Evolutionary conservation across 495 filamentous ascomycete species (phyloP), one percentile per base, ranked within the genome.

Genomic region (Penicillium subrubescens): DNA sequence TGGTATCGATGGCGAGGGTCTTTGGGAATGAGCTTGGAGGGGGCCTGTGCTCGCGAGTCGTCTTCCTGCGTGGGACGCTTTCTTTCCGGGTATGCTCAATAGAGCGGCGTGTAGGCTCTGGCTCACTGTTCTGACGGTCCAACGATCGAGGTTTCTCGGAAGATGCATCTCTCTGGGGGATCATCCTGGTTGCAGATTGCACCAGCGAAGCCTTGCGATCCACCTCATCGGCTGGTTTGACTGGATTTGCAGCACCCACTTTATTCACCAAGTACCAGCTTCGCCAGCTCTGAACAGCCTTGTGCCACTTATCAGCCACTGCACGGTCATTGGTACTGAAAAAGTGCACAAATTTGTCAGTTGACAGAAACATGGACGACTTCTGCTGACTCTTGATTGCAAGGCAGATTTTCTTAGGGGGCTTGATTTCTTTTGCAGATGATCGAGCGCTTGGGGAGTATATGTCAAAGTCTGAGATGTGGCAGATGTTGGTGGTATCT

Each of bases 341-440:
- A 74, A 93, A 97, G 65, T 98, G 94, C 12, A 96, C 88, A 73
- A 91, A 99, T 61, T 93, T 93, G 27, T 91, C 87, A 0, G 88
- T 90, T 37, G 88, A 89, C 39, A 91, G 71, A 69, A 98, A 99
- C 71, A 97, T 88, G 37, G 84, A 89, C 6, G 89, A 88, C 68
- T 96, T 97, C 71, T 98, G 89, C 75, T 97, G 95, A 64, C 92
- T 96, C 73, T 97, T 97, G 67, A 99, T 83, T 4, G 92, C 94
- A 70, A 89, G 94, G 74, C 92, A 97, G 59, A 88, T 81, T 69
- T 88, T 89, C 68, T 92, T 94, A 0, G 92, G 92, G 1, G 90
- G 89, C 65, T 86, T 90, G 60, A 94, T 77, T 17, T 74, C 81
- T 60, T 88, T 84, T 43, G 86, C 85, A 58, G 86, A 77, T 39